Conservation (phyloP, 768 basidiomycete species). For the Podaxis sp. region DNA sequence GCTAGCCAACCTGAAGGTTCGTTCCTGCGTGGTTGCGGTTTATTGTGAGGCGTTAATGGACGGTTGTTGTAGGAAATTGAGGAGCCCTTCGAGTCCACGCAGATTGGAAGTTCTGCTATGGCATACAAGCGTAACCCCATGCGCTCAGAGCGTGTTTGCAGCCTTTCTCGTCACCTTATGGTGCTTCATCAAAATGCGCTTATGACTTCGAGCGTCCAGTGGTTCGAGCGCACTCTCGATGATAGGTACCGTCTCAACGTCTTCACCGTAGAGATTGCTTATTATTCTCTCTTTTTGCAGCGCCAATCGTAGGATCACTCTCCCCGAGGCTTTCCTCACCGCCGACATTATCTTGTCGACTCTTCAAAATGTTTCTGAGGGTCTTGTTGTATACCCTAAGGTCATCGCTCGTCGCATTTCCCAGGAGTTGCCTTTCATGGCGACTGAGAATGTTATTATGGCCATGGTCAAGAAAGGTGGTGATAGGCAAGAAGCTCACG, state of each 20-base stretch:
- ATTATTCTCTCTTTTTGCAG: constrained; percentile 37
- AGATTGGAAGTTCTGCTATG: constrained; percentile 97
- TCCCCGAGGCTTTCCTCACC: constrained; percentile 96
- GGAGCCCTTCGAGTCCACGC: constrained; percentile 98
- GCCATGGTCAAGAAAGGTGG: constrained; percentile 94
- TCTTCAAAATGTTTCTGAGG: constrained; percentile 95
- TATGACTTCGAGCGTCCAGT: constrained; percentile 93
- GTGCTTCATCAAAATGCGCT: constrained; percentile 93
- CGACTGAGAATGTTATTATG: constrained; percentile 99
- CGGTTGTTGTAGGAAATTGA: constrained; percentile 74
- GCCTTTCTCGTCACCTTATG: constrained; percentile 94
- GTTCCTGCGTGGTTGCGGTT: not conserved
- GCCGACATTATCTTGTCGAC: constrained; percentile 96
- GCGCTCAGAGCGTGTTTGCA: constrained; percentile 97
- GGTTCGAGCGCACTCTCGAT: constrained; percentile 98
- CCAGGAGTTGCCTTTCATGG: constrained; percentile 99
- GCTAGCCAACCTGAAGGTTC: constrained; percentile 88
- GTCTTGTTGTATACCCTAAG: constrained; percentile 97
- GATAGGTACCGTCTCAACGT: constrained; percentile 62
- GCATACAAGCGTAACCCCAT: constrained; percentile 99
- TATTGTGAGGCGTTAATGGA: not conserved
- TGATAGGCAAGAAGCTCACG: constrained; percentile 95
- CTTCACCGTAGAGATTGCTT: not conserved
- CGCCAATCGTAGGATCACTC: constrained; percentile 93
- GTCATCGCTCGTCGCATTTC: constrained; percentile 91